A percentile compares a stretch with the other conserved stretches of the same genome.
phyloP scores from a whole-genome alignment of 352 stramenopile genomes.

The Globisporangium paddicum region DNA sequence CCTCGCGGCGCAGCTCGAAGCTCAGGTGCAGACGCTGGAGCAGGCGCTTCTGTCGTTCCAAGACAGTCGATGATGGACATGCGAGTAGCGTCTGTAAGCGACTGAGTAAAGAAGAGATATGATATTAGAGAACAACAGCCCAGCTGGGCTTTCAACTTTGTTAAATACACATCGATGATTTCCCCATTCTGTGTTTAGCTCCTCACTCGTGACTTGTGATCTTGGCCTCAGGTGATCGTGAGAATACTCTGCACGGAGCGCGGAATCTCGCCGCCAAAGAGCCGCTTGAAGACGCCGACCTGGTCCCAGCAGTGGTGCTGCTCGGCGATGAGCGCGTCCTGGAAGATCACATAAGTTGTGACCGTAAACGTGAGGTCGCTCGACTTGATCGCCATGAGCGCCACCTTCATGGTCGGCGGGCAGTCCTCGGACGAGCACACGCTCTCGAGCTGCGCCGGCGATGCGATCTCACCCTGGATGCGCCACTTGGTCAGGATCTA shows the following conservation, averaged over 20 bases:
- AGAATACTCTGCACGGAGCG: slow-evolving; percentile 50
- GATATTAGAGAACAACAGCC: slow-evolving; percentile 1
- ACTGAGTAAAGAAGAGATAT: not conserved
- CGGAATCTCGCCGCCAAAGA: slow-evolving; percentile 75
- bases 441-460: slow-evolving; percentile 47
- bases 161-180: slow-evolving; percentile 18
- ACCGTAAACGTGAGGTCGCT: slow-evolving; percentile 81
- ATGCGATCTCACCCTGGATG: slow-evolving; percentile 73
- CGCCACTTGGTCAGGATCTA: slow-evolving; percentile 81
- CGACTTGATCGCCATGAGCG: slow-evolving; percentile 72
- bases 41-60: slow-evolving; percentile 12
- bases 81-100: not conserved
- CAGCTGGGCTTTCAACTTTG: too few species aligned
- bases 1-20: slow-evolving; percentile 14
- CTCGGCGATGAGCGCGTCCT: slow-evolving; percentile 61
- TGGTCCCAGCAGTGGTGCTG: slow-evolving; percentile 84
- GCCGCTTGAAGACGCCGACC: slow-evolving; percentile 73
- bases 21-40: slow-evolving; percentile 22
- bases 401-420: slow-evolving; percentile 56
- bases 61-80: not conserved
- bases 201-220: too few species aligned
- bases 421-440: slow-evolving; percentile 71
- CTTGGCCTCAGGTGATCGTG: slow-evolving; percentile 18
- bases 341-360: slow-evolving; percentile 81
- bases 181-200: too few species aligned